Evolutionary conservation across 176 grass and related monocot species (phyloP).

Genomic region (Aegilops longissima): DNA sequence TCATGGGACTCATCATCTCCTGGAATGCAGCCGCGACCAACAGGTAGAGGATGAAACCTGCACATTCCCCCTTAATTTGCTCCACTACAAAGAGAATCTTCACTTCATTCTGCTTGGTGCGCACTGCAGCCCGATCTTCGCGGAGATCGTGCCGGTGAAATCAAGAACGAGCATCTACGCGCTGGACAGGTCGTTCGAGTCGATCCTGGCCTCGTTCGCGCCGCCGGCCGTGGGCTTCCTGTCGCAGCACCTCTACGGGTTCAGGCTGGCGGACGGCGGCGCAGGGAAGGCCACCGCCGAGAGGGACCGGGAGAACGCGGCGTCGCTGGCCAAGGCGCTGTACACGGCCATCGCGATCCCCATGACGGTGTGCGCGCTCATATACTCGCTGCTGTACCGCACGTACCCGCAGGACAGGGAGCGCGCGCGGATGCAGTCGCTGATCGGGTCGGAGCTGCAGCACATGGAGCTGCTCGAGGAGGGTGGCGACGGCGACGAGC

Average conservation of each 20-base stretch:
- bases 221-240: slow-evolving; percentile 63
- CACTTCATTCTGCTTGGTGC: not conserved
- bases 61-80: not conserved
- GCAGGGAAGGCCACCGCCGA: slow-evolving; percentile 20
- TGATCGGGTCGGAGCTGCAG: slow-evolving; percentile 53
- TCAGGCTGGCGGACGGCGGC: slow-evolving; percentile 35
- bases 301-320: slow-evolving; percentile 65
- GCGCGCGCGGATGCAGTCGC: slow-evolving; percentile 55
- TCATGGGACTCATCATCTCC: slow-evolving; percentile 60
- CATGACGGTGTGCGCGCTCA: slow-evolving; percentile 53
- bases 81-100: not conserved
- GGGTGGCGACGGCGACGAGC: not conserved
- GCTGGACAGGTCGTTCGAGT: slow-evolving; percentile 60
- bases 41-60: slow-evolving; percentile 14
- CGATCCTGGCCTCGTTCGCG: slow-evolving; percentile 75
- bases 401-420: slow-evolving; percentile 76
- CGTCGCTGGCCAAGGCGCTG: slow-evolving; percentile 79
- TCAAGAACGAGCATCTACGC: slow-evolving; percentile 85
- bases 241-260: slow-evolving; percentile 66
- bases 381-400: slow-evolving; percentile 71
- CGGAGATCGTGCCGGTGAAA: slow-evolving; percentile 80
- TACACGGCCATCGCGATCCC: slow-evolving; percentile 64
- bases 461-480: slow-evolving; percentile 44
- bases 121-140: slow-evolving; percentile 67
- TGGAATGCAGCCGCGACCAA: slow-evolving; percentile 65